Conservation (phyloP, 2,329 filamentous ascomycete genomes). For the Stachybotrys echinatus region DNA sequence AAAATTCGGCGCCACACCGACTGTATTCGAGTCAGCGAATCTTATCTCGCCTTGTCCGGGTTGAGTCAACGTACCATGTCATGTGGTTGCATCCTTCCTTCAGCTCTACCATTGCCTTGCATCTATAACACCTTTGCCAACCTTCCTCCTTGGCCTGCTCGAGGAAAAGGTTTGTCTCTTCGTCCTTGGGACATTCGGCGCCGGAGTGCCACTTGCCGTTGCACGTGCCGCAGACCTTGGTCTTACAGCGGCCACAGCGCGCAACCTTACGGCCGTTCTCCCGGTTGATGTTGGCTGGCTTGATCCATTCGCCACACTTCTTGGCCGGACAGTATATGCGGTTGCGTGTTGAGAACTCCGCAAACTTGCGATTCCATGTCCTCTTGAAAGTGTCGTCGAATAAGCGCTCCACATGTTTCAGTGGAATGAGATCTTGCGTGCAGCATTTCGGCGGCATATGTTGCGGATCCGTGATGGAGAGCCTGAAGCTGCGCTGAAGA, state of each 20-base stretch:
- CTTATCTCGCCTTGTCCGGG: background rate
- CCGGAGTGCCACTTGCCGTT: conserved; percentile 68
- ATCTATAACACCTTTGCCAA: conserved; percentile 73
- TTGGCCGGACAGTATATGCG: conserved; percentile 71
- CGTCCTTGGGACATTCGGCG: conserved; percentile 65
- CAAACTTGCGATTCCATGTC: conserved; percentile 74
- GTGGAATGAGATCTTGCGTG: conserved; percentile 63
- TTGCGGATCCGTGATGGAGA: conserved; percentile 70
- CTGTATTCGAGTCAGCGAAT: conserved; percentile 28
- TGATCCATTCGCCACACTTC: conserved; percentile 76
- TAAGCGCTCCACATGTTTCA: conserved; percentile 70
- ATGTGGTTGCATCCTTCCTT: conserved; percentile 86
- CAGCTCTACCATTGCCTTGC: conserved; percentile 68
- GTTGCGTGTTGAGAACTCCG: conserved; percentile 69
- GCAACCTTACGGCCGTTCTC: conserved; percentile 58
- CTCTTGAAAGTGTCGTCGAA: conserved; percentile 72
- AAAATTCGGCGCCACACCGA: conserved; percentile 78
- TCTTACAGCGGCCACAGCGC: conserved; percentile 65
- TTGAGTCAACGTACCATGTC: conserved; percentile 58
- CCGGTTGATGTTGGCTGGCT: conserved; percentile 60
- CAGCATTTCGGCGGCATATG: conserved; percentile 87
- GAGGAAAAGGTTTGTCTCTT: conserved; percentile 58
- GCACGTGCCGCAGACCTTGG: conserved; percentile 69
- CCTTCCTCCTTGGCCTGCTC: conserved; percentile 61
- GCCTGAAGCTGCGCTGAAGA: conserved; percentile 66